Evolutionary conservation across 176 grass and related monocot species (phyloP).

Genomic region (Oryza officinalis): DNA sequence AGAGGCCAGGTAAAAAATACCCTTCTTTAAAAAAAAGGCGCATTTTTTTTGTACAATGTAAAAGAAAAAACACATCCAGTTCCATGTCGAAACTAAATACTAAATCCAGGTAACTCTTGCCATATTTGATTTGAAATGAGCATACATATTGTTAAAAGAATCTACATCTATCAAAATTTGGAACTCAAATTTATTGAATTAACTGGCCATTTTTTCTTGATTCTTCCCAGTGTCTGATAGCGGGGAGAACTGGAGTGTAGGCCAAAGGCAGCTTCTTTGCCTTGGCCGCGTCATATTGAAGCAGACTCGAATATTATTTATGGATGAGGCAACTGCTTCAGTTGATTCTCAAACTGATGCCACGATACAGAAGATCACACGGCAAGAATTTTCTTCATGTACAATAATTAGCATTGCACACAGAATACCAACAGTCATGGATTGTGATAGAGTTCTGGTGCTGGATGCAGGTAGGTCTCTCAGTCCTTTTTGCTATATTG

Average conservation of each 20-base stretch:
- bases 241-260: slow-evolving; percentile 96
- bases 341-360: slow-evolving; percentile 95
- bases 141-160: neutral
- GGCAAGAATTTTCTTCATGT: slow-evolving; percentile 75
- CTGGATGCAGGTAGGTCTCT: slow-evolving; percentile 62
- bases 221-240: slow-evolving; percentile 71
- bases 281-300: slow-evolving; percentile 86
- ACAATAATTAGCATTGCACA: slow-evolving; percentile 98
- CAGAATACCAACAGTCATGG: slow-evolving; percentile 98
- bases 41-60: neutral
- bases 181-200: neutral
- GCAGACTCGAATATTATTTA: slow-evolving; percentile 69
- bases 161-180: neutral
- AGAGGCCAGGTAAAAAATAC: no score
- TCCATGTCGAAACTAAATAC: neutral
- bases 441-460: slow-evolving; percentile 84
- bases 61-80: neutral
- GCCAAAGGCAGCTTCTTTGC: slow-evolving; percentile 89
- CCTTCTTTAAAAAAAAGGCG: no score
- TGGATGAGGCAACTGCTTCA: slow-evolving; percentile 97
- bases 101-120: neutral
- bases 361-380: slow-evolving; percentile 77
- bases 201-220: neutral
- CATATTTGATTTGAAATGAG: neutral
- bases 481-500: neutral